A percentile compares a stretch with the other conserved stretches of the same genome.
phyloP scores from a whole-genome alignment of 75 land plant genomes.

The Sequoia sempervirens region DNA sequence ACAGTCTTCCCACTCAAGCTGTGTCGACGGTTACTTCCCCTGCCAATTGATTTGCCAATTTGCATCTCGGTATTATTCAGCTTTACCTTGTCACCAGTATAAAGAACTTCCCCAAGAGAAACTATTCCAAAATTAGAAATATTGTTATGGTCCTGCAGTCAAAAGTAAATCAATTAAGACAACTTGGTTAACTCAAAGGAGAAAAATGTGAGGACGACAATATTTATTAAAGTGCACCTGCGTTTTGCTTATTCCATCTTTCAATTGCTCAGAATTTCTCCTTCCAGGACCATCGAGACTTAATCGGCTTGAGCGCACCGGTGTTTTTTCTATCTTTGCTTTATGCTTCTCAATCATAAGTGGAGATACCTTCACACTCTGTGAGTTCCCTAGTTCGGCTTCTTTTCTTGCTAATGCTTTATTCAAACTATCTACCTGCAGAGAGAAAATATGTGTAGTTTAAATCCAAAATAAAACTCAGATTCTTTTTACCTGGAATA shows the following conservation, averaged over 20 bases:
- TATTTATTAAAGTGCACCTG: neutral
- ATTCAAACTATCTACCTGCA: conserved; percentile 52
- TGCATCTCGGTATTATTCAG: neutral
- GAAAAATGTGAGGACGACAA: neutral
- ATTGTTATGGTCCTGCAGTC: conserved; percentile 2
- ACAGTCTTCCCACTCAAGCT: neutral
- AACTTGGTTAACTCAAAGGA: neutral
- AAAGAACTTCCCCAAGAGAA: neutral
- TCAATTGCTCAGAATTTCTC: conserved; percentile 4
- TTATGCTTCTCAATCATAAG: neutral
- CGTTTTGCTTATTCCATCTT: neutral
- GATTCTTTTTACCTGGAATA: neutral
- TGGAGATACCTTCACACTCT: conserved; percentile 13
- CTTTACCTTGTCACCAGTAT: neutral
- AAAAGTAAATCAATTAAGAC: neutral
- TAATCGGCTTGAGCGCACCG: conserved; percentile 27
- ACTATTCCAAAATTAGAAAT: neutral
- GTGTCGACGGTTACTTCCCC: neutral
- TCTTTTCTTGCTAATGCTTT: conserved; percentile 53
- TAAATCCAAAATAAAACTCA: neutral
- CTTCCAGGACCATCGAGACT: conserved; percentile 36
- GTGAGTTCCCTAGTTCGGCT: conserved; percentile 7
- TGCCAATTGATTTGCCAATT: neutral
- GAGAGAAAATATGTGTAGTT: neutral
- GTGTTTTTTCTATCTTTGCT: neutral